These are phyloP conservation scores for Colletotrichum liriopes DNA, from an alignment of 2,329 filamentous ascomycete genomes.

Conservation along the genomic window DNA sequence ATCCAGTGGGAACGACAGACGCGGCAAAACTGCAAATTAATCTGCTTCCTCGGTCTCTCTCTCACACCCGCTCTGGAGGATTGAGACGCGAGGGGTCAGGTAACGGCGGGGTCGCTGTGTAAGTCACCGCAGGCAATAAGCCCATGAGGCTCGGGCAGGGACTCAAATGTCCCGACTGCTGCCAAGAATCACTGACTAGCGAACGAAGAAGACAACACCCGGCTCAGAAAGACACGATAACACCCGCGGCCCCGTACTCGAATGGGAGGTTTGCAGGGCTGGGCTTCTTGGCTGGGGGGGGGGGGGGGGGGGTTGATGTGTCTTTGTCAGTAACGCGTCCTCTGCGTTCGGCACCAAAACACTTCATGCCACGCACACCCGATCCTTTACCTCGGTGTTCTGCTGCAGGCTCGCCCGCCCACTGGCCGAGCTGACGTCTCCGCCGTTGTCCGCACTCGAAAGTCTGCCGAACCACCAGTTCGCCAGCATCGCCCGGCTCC, in stretches of 20 bases:
- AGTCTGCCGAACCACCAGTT: constrained; percentile 32
- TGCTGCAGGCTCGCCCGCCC: not conserved
- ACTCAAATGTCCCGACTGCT: not conserved
- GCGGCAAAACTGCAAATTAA: not conserved
- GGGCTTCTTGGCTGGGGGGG: not conserved
- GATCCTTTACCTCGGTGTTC: not conserved
- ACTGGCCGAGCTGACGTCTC: not conserved
- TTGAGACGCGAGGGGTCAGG: not conserved
- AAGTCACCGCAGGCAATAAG: not conserved
- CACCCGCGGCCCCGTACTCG: not conserved
- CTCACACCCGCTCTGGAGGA: not conserved
- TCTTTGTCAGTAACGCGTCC: not conserved
- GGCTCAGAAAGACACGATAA: not conserved
- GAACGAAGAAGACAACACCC: not conserved
- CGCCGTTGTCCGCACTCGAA: not conserved
- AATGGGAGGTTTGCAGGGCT: not conserved
- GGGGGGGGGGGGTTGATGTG: not conserved
- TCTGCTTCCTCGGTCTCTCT: no score
- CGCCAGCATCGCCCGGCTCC: not conserved
- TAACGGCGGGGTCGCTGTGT: not conserved
- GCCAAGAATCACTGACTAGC: not conserved
- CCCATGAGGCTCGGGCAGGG: not conserved
- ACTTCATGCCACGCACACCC: not conserved
- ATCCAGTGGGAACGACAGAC: not conserved
- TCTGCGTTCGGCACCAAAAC: not conserved